Evolutionary conservation across 1,139 yeast species (phyloP), one percentile per base, ranked within the genome.

Genomic region (Candida gigantensis): DNA sequence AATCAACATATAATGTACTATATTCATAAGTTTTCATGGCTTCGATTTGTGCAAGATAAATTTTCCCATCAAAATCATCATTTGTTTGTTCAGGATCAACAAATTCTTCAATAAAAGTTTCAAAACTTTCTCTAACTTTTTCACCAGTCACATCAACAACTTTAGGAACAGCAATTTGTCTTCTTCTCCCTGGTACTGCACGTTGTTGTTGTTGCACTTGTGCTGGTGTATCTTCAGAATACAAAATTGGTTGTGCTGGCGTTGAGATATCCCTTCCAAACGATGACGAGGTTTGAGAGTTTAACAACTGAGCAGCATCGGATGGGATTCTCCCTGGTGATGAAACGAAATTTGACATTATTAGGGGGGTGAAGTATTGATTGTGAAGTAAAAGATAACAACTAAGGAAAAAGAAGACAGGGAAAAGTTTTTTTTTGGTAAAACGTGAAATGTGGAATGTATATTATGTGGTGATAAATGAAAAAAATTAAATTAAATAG

Each of bases 131-230:
- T 36, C 94, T 76, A 11, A 92, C 97, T 50, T 88, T 87, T 56
- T 90, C 97, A 43, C 96, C 97, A 5, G 96, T 89, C 28, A 83
- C 79, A 66, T 92, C 98, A 14, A 79, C 79, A 20, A 92, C 96
- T 57, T 85, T 87, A 24, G 95, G 90, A 35, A 90, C 88, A 27
- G 80, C 77, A 37, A 80, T 74, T 42, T 80, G 68, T 46, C 78
- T 72, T 57, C 79, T 65, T 55, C 74, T 65, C 24, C 68, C 67
- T 3, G 66, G 52, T n/a, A 53, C 47, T 6, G 50, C 51, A 11
- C 58, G 42, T 26, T 48, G 50, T 28, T 47, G 37, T 18, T 34
- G 39, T 8, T 32, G 30, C 14, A 27, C 11, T 30, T 50, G 56
- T 24, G 29, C 30, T 9, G 39, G 18, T 23, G 25, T 23, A 29